Evolutionary conservation across 1,139 yeast genomes (phyloP), one percentile per base, ranked within the genome.

Genomic region (Kodamaea anthophila): DNA sequence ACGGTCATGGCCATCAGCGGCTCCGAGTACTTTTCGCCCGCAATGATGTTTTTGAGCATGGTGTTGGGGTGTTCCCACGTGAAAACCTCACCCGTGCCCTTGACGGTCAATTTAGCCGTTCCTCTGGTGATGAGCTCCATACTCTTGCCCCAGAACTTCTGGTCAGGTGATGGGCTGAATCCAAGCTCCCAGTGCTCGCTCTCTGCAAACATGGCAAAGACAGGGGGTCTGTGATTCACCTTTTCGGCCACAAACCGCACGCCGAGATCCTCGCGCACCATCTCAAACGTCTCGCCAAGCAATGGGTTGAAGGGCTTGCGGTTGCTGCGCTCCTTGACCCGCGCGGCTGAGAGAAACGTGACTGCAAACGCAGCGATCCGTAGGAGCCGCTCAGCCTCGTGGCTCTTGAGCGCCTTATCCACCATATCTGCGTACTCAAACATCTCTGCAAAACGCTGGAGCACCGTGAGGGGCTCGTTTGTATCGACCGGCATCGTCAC

Each of bases 1-100:
- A 91, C 67, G 0, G 80, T 74, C 40, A 86, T 65, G 3, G 77
- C 55, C 7, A 86, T 81, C 2, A 71, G 65, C 2, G 98, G 98
- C 51, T 91, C 98, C n/a, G 86, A 66, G 52, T 87, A 91, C 52
- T 86, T 83, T 46, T 91, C 97, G 18, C 98, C 98, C 3, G 96
- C 95, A 47, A 91, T 78, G 32, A 91, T 69, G 48, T 88, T 88
- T 45, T 91, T 80, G 47, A 91, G 60, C 49, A 85, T 68, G 0
- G 94, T 77, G 1, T 84, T 75, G 7, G 98, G 96, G 43, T 81
- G 91, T 12, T 62, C 53, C 91, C 94, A 91, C 37, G 76, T 73
- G 48, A 77, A 84, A 4, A 69, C 65, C 46, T 84, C 94, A 4
- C 88, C 88, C 0, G 83, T 69, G 7, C 57, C 37, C 47, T 70